Conservation (phyloP, 176 grass and related monocot species). For the Zea luxurians region DNA sequence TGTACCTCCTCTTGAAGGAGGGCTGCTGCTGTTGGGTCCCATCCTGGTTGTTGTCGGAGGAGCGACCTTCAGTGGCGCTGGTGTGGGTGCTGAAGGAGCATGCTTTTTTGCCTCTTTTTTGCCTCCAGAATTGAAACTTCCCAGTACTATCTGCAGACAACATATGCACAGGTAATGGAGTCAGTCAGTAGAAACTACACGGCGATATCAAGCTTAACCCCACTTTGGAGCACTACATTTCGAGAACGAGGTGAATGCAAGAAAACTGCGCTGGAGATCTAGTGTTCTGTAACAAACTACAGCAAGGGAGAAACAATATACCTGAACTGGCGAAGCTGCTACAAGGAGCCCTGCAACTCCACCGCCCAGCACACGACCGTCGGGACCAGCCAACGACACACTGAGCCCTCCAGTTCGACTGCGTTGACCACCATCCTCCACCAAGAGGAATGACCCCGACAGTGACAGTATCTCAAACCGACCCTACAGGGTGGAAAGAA, state of each 20-base stretch:
- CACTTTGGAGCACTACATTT: background rate
- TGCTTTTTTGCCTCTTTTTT: conserved; percentile 61
- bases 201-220: background rate
- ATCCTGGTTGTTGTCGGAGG: conserved; percentile 7
- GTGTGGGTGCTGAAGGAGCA: conserved; percentile 37
- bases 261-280: background rate
- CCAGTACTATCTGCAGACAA: conserved; percentile 64
- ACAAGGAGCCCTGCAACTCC: conserved; percentile 85
- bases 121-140: conserved; percentile 74
- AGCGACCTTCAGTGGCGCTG: conserved; percentile 39
- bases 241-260: background rate
- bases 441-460: conserved; percentile 79
- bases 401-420: conserved; percentile 89
- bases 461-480: conserved; percentile 93
- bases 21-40: conserved; percentile 44
- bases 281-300: no score
- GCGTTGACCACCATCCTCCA: conserved; percentile 69
- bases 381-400: conserved; percentile 85
- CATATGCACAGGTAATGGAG: background rate
- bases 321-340: conserved; percentile 94
- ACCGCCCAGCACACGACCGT: conserved; percentile 89
- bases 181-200: background rate
- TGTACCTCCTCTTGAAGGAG: conserved; percentile 72
- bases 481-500: conserved; percentile 47
- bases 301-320: conserved; percentile 23